Evolutionary conservation across 805 yeast genomes (phyloP).

Genomic region (Candida hispaniensis): DNA sequence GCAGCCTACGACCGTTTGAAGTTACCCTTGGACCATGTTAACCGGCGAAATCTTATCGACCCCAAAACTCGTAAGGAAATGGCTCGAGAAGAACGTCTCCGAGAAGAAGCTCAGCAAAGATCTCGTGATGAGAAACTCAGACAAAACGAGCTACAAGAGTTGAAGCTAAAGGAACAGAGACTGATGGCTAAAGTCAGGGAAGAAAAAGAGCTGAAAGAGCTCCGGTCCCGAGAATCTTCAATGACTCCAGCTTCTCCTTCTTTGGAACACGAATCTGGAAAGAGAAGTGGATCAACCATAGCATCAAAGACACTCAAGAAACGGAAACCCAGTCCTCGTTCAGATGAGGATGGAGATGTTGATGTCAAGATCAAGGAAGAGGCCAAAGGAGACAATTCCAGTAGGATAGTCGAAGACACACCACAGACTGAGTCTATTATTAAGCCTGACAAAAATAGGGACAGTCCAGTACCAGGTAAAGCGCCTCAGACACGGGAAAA

Average conservation of each 20-base stretch:
- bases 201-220: constrained; percentile 2
- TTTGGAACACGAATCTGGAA: not conserved
- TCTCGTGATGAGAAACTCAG: no score
- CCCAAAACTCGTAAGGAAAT: constrained; percentile 21
- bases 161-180: constrained; percentile 8
- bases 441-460: constrained; percentile 1
- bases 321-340: constrained; percentile 5
- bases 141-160: constrained; percentile 3
- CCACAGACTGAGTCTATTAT: constrained; percentile 4
- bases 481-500: constrained; percentile 16
- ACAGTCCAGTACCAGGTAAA: not conserved
- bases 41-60: constrained; percentile 25
- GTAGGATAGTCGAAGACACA: no score
- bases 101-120: not conserved
- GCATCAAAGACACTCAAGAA: constrained; percentile 8
- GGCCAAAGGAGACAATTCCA: no score
- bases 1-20: constrained; percentile 27
- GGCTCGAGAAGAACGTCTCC: constrained; percentile 4
- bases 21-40: constrained; percentile 24
- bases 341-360: no score
- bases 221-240: constrained; percentile 4
- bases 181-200: not conserved
- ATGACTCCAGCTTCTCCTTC: constrained; percentile 7
- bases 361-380: no score
- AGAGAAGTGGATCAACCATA: constrained; percentile 5